Conservation (phyloP, 371 early-diverging fungal species). For the Syncephalastrum contaminatum region DNA sequence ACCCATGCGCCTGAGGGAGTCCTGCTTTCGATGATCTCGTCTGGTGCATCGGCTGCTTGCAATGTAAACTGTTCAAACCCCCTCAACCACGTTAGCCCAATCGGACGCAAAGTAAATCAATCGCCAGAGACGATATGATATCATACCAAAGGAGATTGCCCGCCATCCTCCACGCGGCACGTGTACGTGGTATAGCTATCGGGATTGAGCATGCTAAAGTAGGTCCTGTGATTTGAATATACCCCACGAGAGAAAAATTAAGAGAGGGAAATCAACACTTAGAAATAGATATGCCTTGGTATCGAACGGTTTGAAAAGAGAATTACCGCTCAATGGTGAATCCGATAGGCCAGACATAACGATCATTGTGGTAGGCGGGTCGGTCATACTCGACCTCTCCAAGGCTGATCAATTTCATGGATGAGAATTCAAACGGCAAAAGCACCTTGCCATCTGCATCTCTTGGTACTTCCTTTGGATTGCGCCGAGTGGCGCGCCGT, state of each 20-base stretch:
- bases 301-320: neutral
- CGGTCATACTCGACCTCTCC: constrained; percentile 73
- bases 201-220: constrained; percentile 75
- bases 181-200: constrained; percentile 63
- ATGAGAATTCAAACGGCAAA: constrained; percentile 72
- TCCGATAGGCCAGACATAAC: constrained; percentile 29
- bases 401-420: constrained; percentile 64
- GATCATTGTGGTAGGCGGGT: constrained; percentile 59
- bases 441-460: constrained; percentile 67
- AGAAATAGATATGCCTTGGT: too few species aligned
- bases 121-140: neutral
- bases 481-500: constrained; percentile 5
- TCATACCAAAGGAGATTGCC: constrained; percentile 67
- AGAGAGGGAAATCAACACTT: too few species aligned
- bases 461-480: constrained; percentile 43
- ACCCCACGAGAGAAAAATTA: too few species aligned
- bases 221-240: constrained; percentile 39
- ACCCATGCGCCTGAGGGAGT: constrained; percentile 92
- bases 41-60: constrained; percentile 67
- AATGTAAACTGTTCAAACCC: constrained; percentile 62
- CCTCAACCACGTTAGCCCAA: constrained; percentile 1
- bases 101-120: neutral
- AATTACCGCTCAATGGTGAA: constrained; percentile 20
- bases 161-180: constrained; percentile 78
- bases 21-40: constrained; percentile 58